phyloP scores from a whole-genome alignment of 2,329 filamentous ascomycete genomes.

The Cadophora sp. region DNA sequence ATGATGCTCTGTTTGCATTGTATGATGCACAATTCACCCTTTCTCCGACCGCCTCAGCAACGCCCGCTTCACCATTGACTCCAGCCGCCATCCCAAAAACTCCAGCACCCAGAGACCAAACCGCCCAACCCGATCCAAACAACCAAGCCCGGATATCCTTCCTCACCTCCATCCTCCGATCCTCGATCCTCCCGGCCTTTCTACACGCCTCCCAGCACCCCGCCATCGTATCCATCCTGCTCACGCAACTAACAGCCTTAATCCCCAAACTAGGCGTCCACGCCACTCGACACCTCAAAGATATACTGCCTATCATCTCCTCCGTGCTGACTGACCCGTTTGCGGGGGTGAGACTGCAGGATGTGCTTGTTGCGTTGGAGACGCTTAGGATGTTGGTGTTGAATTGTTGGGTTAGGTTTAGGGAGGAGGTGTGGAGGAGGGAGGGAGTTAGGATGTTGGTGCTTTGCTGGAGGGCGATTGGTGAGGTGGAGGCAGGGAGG shows the following conservation, averaged over 20 bases:
- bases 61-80: background rate
- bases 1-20: constrained; percentile 69
- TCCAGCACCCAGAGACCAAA: background rate
- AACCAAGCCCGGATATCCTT: constrained; percentile 45
- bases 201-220: constrained; percentile 65
- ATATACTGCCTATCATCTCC: constrained; percentile 71
- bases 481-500: constrained; percentile 45
- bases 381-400: constrained; percentile 64
- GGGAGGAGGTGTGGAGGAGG: constrained; percentile 30
- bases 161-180: constrained; percentile 61
- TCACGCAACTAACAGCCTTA: constrained; percentile 56
- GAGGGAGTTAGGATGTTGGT: constrained; percentile 26
- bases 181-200: constrained; percentile 61
- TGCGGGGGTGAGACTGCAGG: constrained; percentile 14
- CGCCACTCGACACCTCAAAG: constrained; percentile 71
- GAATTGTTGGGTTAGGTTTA: constrained; percentile 74
- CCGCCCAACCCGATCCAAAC: background rate
- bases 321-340: constrained; percentile 74
- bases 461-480: constrained; percentile 41
- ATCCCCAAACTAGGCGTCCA: constrained; percentile 65
- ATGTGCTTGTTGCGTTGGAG: constrained; percentile 58
- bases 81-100: background rate
- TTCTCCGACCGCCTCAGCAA: background rate
- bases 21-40: constrained; percentile 39
- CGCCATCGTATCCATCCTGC: constrained; percentile 61